These are phyloP conservation scores for Dissophora ornata DNA, from an alignment of 192 early-diverging fungal species.

Conservation along the genomic window DNA sequence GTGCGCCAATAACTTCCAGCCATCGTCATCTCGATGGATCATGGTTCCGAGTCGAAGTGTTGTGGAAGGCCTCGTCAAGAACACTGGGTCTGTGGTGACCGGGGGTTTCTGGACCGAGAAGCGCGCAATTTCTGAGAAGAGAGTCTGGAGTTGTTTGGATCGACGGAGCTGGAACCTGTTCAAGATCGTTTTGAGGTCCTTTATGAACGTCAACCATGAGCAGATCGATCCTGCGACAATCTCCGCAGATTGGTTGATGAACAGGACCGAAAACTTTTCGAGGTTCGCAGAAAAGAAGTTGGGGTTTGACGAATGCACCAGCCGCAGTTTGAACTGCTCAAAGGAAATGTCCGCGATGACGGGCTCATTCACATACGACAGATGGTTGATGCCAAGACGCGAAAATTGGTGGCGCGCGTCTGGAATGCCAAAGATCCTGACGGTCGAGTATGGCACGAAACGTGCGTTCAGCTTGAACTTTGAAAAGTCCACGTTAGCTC, in stretches of 20 bases:
- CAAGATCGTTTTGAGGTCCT: conserved; percentile 65
- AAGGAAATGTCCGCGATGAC: conserved; percentile 63
- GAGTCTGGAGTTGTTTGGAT: conserved; percentile 64
- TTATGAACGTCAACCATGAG: conserved; percentile 73
- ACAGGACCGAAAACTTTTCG: conserved; percentile 60
- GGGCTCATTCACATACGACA: conserved; percentile 51
- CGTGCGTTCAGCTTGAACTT: conserved; percentile 66
- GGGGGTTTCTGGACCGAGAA: conserved; percentile 54
- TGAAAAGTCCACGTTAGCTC: conserved; percentile 64
- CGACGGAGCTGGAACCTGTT: conserved; percentile 60
- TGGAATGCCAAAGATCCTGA: conserved; percentile 74
- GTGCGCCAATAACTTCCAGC: conserved; percentile 80
- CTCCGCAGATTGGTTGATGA: conserved; percentile 78
- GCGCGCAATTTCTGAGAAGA: conserved; percentile 65
- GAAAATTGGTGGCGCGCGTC: conserved; percentile 56
- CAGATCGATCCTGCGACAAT: conserved; percentile 75
- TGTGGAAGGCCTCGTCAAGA: conserved; percentile 72
- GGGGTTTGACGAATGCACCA: conserved; percentile 58
- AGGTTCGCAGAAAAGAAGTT: conserved; percentile 61
- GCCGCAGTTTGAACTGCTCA: conserved; percentile 58
- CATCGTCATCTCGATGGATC: conserved; percentile 72
- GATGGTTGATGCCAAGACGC: conserved; percentile 50
- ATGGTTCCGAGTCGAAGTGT: conserved; percentile 71
- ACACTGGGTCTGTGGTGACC: conserved; percentile 70
- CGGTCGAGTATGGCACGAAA: conserved; percentile 62